Base-by-base conservation (phyloP, 1,139 yeast species). In the Zhuliangozyma blackwelliae region DNA sequence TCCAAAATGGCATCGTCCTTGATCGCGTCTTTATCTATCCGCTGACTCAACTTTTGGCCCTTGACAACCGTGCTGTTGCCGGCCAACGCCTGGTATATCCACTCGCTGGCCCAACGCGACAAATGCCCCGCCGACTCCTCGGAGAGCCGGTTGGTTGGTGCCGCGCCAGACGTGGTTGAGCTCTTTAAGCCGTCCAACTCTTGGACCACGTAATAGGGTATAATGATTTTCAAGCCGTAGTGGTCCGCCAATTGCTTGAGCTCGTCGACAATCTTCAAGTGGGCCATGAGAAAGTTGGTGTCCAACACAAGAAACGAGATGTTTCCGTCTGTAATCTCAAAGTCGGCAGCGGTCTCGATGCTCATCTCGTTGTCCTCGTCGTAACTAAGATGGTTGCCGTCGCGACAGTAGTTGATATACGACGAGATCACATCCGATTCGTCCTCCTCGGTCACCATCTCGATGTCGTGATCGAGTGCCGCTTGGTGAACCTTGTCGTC, bases 1-100 rank as follows among this genome's bases (percentile, higher is more conserved):
- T 90, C 97, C 27, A 89, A 59, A 43, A 90, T 89, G 0, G 95
- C 74, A 50, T 89, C 95, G 55, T 90, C 97, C 39, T 85, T 82
- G 0, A 43, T 44, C 1, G 79, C 55, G 6, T 53, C 36, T 28
- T 42, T 35, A 63, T 77, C 49, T 9, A 80, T 40, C 28, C 65
- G 60, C 51, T 89, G 87, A 22, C 65, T 61, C 27, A 73, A 39
- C 45, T 71, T 76, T 54, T 90, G 97, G 0, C 89, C 95, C 32
- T 72, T 59, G 0, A 89, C 77, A 1, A 71, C 63, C 0, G 73
- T 60, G 32, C 70, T 65, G 5, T 58, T 54, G 8, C 66, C 64
- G 1, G 89, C 85, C 28, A 90, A 61, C 33, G 72, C 65, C n/a
- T 61, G 53, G 49, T 77, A 85, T 9, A 87, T 72, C 96, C 96